Percentiles rank a stretch among this genome's conserved stretches.
Conservation (phyloP, 2,329 filamentous ascomycete genomes). For the Alternaria atra region DNA sequence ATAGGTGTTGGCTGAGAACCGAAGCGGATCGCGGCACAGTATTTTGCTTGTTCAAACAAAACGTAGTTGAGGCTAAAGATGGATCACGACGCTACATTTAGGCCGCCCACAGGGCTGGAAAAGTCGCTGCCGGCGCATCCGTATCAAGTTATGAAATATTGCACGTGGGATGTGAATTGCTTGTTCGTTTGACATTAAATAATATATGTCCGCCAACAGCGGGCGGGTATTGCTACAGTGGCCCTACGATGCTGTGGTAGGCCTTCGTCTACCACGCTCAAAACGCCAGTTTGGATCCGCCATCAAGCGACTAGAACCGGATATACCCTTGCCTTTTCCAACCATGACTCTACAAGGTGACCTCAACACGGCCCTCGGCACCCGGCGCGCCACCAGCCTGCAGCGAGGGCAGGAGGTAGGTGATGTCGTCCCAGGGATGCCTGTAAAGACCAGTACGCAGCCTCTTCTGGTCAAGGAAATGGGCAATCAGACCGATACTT, state of each 20-base stretch:
- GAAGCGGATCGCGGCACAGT: neutral
- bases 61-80: neutral
- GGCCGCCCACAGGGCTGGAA: slow-evolving; percentile 3
- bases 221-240: slow-evolving; percentile 46
- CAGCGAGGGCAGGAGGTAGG: slow-evolving; percentile 53
- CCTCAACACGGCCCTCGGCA: slow-evolving; percentile 54
- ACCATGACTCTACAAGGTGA: slow-evolving; percentile 47
- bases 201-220: slow-evolving; percentile 42
- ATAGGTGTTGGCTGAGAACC: neutral
- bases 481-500: slow-evolving; percentile 98
- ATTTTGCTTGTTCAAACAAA: neutral
- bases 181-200: slow-evolving; percentile 43
- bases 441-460: slow-evolving; percentile 98
- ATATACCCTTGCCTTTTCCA: slow-evolving; percentile 40
- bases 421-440: slow-evolving; percentile 79
- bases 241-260: slow-evolving; percentile 30
- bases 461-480: slow-evolving; percentile 99
- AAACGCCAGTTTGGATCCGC: slow-evolving; percentile 42
- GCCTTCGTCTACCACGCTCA: slow-evolving; percentile 42
- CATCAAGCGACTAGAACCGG: slow-evolving; percentile 34
- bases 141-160: neutral
- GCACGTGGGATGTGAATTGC: slow-evolving; percentile 11
- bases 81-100: neutral
- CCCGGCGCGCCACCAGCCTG: slow-evolving; percentile 49
- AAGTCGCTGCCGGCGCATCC: slow-evolving; percentile 5